phyloP scores from a whole-genome alignment of 169 alveolate genomes.

The Sarcocystis neurona region DNA sequence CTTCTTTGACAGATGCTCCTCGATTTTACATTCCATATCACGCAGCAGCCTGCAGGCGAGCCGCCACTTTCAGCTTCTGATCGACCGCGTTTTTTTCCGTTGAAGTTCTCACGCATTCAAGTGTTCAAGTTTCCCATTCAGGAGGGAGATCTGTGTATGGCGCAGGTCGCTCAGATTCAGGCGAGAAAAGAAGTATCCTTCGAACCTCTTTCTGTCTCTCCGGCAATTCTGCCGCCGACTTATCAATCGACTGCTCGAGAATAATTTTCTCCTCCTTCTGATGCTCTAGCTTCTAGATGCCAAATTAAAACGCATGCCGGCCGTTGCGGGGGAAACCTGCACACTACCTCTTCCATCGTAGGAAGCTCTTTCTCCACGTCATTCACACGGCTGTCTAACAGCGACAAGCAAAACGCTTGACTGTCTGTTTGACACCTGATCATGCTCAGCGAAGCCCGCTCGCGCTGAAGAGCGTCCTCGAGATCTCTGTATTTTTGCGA shows the following conservation, averaged over 20 bases:
- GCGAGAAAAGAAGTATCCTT: neutral
- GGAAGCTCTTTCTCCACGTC: constrained; percentile 20
- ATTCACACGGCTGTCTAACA: neutral
- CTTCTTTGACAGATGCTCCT: neutral
- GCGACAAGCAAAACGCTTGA: constrained; percentile 12
- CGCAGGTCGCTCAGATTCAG: neutral
- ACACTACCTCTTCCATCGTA: neutral
- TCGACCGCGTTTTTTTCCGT: neutral
- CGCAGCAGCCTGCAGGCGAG: neutral
- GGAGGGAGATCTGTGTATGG: neutral
- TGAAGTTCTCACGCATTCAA: neutral
- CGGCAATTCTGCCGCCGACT: neutral
- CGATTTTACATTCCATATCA: neutral
- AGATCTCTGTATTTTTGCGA: neutral
- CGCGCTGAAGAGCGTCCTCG: constrained; percentile 28
- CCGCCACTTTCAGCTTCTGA: neutral
- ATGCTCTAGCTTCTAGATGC: neutral
- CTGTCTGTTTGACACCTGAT: constrained; percentile 34
- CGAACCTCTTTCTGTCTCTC: neutral
- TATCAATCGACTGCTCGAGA: neutral
- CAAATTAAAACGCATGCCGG: neutral
- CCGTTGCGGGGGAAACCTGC: neutral
- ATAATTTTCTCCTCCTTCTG: neutral
- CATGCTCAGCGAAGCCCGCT: constrained; percentile 30
- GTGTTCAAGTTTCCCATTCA: neutral